Conservation (phyloP, 2,329 filamentous ascomycete species). For the Nemania serpens region DNA sequence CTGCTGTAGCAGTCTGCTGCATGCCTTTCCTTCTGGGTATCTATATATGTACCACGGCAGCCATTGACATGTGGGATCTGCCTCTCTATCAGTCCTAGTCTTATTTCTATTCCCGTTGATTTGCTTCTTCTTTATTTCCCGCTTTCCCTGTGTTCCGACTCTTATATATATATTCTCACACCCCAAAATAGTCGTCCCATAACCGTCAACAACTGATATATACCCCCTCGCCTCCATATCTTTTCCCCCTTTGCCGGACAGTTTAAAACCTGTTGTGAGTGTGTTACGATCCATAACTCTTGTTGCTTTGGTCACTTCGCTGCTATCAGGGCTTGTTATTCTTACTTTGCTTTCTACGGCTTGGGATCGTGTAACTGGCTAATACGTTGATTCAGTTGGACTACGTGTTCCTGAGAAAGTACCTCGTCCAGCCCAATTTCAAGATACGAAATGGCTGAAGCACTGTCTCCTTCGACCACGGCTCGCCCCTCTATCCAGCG, state of each 20-base stretch:
- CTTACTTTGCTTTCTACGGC: neutral
- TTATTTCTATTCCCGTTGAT: conserved; percentile 2
- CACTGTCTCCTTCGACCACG: conserved; percentile 13
- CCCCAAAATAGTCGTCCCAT: neutral
- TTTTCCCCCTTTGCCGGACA: neutral
- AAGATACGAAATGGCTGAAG: conserved; percentile 16
- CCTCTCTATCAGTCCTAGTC: neutral
- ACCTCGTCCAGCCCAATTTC: neutral
- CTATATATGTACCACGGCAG: conserved; percentile 12
- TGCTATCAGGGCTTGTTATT: neutral
- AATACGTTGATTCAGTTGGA: conserved; percentile 1
- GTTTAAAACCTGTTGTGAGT: neutral
- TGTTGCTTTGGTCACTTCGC: neutral
- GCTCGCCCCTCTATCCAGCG: conserved; percentile 23
- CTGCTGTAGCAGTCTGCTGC: conserved; percentile 6
- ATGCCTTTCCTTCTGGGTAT: conserved; percentile 1
- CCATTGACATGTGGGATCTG: conserved; percentile 9
- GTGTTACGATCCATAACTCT: neutral
- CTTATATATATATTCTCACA: neutral
- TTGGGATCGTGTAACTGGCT: neutral
- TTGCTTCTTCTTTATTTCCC: neutral
- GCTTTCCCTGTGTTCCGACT: neutral
- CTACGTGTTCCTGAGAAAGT: neutral
- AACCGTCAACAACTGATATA: neutral
- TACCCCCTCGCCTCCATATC: neutral